Evolutionary conservation across 73 alveolate genomes (phyloP), one percentile per base, ranked within the genome.

Genomic region (Paramecium octaurelia): DNA sequence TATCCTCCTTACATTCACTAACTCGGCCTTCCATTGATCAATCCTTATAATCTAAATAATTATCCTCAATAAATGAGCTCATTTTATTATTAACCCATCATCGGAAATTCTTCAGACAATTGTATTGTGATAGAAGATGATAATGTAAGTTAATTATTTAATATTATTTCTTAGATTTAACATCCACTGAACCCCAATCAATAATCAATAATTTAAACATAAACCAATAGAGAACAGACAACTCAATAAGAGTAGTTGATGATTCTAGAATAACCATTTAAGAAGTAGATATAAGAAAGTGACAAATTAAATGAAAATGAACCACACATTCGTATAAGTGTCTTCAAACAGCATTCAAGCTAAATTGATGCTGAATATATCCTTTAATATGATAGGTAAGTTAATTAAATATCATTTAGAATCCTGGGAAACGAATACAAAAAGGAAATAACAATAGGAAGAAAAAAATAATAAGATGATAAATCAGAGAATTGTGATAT

Each of bases 61-160:
- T 64, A 31, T 64, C 84, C 84, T 31, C 27, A 64, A 34, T 34
- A 27, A 34, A 27, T 64, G 50, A 64, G 27, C 46, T 34, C 18
- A 64, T 31, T 64, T 27, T 64, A 64, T 27, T 64, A 64, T 64
- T 31, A 27, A 12, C 84, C 84, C n/a, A 64, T 18, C 27, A 27
- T 38, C 5, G 87, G 87, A 8, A 73, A 31, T 40, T 36, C 87
- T 2, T 38, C 40, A 36, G 64, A 73, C 20, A 80, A 80, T 80
- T 80, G 91, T 46, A 80, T 80, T 80, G 91, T 80, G n/a, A 80
- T 80, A 21, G 91, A 80, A 46, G 91, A 80, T 80, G 91, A 80
- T 40, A 23, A 80, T 12, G 88, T 36, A 34, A 40, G 21, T 10
- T 48, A 14, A 48, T 48, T n/a, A 11, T 75, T 2, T 31, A 34